Evolutionary conservation across 805 yeast genomes (phyloP).

Genomic region (Vanderwaltozyma verrucispora): DNA sequence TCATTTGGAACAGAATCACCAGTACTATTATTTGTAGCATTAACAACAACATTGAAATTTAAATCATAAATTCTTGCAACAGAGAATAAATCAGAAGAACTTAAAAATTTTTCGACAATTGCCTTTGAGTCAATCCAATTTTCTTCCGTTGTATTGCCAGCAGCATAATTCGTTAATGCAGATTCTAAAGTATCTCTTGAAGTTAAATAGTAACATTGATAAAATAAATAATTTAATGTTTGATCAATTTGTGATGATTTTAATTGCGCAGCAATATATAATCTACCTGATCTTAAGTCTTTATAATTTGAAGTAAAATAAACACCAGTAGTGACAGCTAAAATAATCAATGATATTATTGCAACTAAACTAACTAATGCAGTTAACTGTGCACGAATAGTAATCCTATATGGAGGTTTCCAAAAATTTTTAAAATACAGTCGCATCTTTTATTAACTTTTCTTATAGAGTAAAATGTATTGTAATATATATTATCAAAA

Average conservation of each 20-base stretch:
- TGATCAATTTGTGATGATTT: constrained; percentile 74
- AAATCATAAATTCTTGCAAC: constrained; percentile 62
- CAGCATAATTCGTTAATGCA: constrained; percentile 51
- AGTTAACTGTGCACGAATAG: constrained; percentile 69
- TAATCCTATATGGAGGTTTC: constrained; percentile 38
- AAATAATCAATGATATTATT: constrained; percentile 53
- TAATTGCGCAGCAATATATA: constrained; percentile 68
- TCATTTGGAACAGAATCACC: constrained; percentile 26
- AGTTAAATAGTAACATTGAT: constrained; percentile 58
- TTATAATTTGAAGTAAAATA: constrained; percentile 59
- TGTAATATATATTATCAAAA: too few relatives aligned
- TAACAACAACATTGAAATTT: constrained; percentile 37
- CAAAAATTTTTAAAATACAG: background rate
- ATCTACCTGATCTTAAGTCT: constrained; percentile 53
- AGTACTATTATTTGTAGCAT: constrained; percentile 34
- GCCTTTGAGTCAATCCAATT: constrained; percentile 38
- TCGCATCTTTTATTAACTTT: too few relatives aligned
- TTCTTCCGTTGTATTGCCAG: constrained; percentile 54
- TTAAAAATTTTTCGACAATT: constrained; percentile 50
- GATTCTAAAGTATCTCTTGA: constrained; percentile 49
- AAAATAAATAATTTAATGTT: constrained; percentile 49
- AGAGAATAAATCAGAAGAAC: constrained; percentile 52
- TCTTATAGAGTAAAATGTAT: too few relatives aligned
- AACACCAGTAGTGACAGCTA: constrained; percentile 68
- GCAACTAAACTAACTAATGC: constrained; percentile 62